phyloP scores from a whole-genome alignment of 2,329 filamentous ascomycete species.

The Ascocoryne sarcoides region DNA sequence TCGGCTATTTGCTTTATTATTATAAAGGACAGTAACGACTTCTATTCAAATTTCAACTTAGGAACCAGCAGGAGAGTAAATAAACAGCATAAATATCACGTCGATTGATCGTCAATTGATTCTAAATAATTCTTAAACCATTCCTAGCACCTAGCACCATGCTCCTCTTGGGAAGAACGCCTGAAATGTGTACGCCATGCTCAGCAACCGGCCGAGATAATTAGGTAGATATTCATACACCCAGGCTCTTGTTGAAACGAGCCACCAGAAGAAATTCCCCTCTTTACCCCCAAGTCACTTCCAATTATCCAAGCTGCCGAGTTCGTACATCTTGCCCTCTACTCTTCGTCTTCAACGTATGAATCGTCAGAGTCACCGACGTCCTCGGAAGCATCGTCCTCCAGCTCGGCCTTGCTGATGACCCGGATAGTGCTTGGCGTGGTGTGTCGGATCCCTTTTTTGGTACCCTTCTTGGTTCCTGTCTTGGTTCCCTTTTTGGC shows the following conservation, averaged over 20 bases:
- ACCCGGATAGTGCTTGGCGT: conserved; percentile 18
- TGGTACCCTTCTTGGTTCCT: no score
- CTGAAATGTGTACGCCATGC: conserved; percentile 3
- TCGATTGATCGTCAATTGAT: no score
- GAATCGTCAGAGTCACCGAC: no score
- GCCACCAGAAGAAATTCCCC: conserved; percentile 7
- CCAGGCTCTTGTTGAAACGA: conserved; percentile 21
- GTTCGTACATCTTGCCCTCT: no score
- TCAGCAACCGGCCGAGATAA: conserved; percentile 8
- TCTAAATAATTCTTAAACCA: not conserved
- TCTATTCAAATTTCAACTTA: no score
- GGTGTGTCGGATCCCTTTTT: conserved; percentile 8
- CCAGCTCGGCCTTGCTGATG: conserved; percentile 10
- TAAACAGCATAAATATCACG: no score
- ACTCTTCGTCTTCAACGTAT: conserved; percentile 1
- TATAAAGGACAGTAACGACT: no score
- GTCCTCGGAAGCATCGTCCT: conserved; percentile 2
- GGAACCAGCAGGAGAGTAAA: no score
- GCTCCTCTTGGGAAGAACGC: not conserved
- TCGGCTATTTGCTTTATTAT: no score
- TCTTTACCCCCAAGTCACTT: conserved; percentile 7
- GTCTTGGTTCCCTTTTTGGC: no score
- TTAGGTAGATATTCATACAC: conserved; percentile 22
- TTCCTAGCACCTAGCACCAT: not conserved
- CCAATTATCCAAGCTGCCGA: conserved; percentile 1